Base-by-base conservation (phyloP, 2,329 filamentous ascomycete species). In the Trichoderma lentiforme region DNA sequence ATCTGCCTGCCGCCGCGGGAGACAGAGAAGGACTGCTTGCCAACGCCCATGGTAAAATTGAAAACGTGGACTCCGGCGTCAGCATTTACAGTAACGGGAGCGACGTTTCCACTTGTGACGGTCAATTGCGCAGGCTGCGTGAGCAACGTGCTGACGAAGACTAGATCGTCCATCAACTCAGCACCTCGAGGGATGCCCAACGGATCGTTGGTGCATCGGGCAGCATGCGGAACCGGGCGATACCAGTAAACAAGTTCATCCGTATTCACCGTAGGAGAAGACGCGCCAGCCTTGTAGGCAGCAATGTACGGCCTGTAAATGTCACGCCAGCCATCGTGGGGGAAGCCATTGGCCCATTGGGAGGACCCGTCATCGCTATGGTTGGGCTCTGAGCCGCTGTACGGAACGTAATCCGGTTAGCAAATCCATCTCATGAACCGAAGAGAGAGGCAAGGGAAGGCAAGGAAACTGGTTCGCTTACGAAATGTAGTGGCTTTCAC, bases 331-430 rank as follows among this genome's bases (percentile, higher is more conserved):
- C 70, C 75, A 34, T 73, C 82, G 73, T 85, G 84, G 72, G 76
- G 82, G 75, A 84, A 85, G 12, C 82, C 82, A 53, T 83, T 81
- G 63, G 82, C 83, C 83, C 83, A 85, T 75, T 81, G 84, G 26
- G 80, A 83, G 57, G 83, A 86, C 73, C 82, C 85, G 73, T 82
- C 85, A 61, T 83, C 83, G 72, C 82, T 81, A 76, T 78, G 78
- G 14, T 75, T 76, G 43, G 75, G 75, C 67, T 76, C 61, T 32
- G 71, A 36, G 64, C 73, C 75, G 12, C 75, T 76, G 21, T 51
- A 47, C 6, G n/a, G 24, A 43, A n/a, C 18, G 34, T 14, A 12
- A 21, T 30, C 15, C 14, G 11, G 21, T 24, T 56, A 62, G 51
- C 24, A 28, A 36, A 15, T 28, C 9, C 4, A 3, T 32, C 57